Conservation (phyloP, 1,284 basidiomycete genomes). For the Sutorius eximius region DNA sequence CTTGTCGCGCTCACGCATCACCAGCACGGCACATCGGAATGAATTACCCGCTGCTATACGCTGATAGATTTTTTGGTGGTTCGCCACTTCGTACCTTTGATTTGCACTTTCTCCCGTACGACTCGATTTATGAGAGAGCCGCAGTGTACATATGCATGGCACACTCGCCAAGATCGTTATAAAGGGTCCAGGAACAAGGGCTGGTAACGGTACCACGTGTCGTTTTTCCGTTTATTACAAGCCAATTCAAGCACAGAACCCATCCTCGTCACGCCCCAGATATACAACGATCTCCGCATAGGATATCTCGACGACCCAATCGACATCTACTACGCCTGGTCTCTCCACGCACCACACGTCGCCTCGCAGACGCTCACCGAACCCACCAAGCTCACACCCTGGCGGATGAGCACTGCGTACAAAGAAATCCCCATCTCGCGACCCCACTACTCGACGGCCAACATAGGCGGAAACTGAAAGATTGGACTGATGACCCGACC, state of each 20-base stretch:
- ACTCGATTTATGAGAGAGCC: constrained; percentile 14
- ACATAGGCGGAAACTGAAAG: too few species aligned
- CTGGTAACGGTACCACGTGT: too few species aligned
- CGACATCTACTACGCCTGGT: constrained; percentile 61
- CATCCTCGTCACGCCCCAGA: constrained; percentile 66
- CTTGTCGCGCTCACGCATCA: constrained; percentile 46
- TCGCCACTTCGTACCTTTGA: constrained; percentile 32
- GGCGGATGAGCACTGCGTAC: constrained; percentile 64
- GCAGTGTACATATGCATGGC: not conserved
- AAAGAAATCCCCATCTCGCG: constrained; percentile 67
- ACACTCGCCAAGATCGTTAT: too few species aligned
- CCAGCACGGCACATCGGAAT: too few species aligned
- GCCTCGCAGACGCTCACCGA: constrained; percentile 34
- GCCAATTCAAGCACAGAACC: constrained; percentile 32
- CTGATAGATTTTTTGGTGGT: not conserved
- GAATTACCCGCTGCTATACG: not conserved
- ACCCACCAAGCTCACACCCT: constrained; percentile 70
- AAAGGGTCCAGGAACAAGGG: too few species aligned
- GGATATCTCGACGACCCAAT: constrained; percentile 51
- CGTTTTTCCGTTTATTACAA: too few species aligned
- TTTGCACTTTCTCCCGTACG: constrained; percentile 29
- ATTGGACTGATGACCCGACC: constrained; percentile 15
- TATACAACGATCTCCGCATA: constrained; percentile 81
- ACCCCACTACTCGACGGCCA: constrained; percentile 44
- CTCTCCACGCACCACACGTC: constrained; percentile 19